phyloP scores from a whole-genome alignment of 768 basidiomycete genomes.

The Mycena alexandri region DNA sequence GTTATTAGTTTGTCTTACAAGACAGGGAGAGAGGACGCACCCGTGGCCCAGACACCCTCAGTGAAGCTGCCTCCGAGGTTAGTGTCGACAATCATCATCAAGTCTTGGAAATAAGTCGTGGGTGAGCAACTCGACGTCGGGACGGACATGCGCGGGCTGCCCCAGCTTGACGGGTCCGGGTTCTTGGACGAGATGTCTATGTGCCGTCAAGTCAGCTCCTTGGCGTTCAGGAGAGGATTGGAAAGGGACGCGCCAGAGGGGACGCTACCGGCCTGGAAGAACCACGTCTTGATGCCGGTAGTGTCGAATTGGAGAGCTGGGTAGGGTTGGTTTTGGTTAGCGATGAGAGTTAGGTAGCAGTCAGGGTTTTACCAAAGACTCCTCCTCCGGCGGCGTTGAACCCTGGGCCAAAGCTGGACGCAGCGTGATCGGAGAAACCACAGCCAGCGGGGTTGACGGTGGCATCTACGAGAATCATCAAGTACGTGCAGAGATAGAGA shows the following conservation, averaged over 20 bases:
- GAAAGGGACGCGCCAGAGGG: slow-evolving; percentile 37
- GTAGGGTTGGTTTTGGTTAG: no score
- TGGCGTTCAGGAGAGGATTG: not conserved
- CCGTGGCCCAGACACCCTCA: slow-evolving; percentile 55
- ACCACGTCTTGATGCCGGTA: slow-evolving; percentile 61
- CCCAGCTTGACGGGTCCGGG: slow-evolving; percentile 59
- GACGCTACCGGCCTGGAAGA: slow-evolving; percentile 53
- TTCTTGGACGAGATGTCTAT: slow-evolving; percentile 47
- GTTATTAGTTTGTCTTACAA: no score
- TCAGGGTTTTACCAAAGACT: no score
- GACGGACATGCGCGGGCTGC: slow-evolving; percentile 55
- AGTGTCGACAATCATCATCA: slow-evolving; percentile 56
- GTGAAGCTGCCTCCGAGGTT: slow-evolving; percentile 52
- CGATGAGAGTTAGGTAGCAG: no score
- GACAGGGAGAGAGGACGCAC: slow-evolving; percentile 33
- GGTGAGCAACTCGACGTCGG: slow-evolving; percentile 51
- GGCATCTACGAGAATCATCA: slow-evolving; percentile 23
- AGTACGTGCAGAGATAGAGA: not conserved
- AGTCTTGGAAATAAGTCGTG: slow-evolving; percentile 50
- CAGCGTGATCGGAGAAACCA: slow-evolving; percentile 49
- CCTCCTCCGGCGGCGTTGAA: slow-evolving; percentile 61
- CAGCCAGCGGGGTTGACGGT: slow-evolving; percentile 55
- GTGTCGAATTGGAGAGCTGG: slow-evolving; percentile 54
- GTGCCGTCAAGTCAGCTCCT: not conserved
- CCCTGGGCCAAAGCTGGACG: slow-evolving; percentile 53